Evolutionary conservation across 495 filamentous ascomycete species (phyloP).

Genomic region (Parathielavia hyrcaniae): DNA sequence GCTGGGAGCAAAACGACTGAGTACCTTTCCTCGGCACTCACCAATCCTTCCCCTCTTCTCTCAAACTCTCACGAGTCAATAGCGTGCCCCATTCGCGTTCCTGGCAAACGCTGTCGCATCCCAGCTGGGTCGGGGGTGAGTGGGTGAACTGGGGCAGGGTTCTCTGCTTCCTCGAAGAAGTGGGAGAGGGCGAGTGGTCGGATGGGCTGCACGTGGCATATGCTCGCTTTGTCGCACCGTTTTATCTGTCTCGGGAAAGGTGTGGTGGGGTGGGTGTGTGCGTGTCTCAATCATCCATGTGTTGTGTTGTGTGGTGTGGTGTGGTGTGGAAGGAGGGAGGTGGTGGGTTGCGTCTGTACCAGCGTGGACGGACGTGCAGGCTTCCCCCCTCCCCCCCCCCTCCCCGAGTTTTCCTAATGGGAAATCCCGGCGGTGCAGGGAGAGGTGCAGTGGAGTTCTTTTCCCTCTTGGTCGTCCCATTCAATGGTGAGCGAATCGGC

Average conservation of each 20-base stretch:
- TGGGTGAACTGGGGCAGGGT: neutral
- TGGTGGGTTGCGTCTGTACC: slow-evolving; percentile 22
- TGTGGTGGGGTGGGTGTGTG: neutral
- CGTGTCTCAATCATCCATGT: too few species aligned
- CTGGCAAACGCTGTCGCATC: slow-evolving; percentile 23
- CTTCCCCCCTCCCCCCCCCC: neutral
- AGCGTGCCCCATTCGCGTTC: slow-evolving; percentile 8
- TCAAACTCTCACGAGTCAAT: slow-evolving; percentile 16
- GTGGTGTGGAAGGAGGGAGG: neutral
- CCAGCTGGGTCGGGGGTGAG: slow-evolving; percentile 6
- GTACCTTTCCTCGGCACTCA: neutral
- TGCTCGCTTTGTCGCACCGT: slow-evolving; percentile 17
- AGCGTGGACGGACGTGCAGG: slow-evolving; percentile 1
- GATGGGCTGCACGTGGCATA: slow-evolving; percentile 31
- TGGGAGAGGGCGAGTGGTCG: slow-evolving; percentile 13
- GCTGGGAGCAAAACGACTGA: neutral
- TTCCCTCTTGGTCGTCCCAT: too few species aligned
- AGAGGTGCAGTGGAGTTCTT: neutral
- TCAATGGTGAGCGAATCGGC: too few species aligned
- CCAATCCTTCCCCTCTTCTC: neutral
- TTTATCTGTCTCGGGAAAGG: slow-evolving; percentile 23
- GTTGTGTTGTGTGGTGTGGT: too few species aligned
- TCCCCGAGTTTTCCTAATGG: neutral
- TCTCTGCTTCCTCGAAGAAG: slow-evolving; percentile 16
- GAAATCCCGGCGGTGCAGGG: neutral